Evolutionary conservation across 1,284 basidiomycete species (phyloP).

Genomic region (Laetiporus sulphureus): DNA sequence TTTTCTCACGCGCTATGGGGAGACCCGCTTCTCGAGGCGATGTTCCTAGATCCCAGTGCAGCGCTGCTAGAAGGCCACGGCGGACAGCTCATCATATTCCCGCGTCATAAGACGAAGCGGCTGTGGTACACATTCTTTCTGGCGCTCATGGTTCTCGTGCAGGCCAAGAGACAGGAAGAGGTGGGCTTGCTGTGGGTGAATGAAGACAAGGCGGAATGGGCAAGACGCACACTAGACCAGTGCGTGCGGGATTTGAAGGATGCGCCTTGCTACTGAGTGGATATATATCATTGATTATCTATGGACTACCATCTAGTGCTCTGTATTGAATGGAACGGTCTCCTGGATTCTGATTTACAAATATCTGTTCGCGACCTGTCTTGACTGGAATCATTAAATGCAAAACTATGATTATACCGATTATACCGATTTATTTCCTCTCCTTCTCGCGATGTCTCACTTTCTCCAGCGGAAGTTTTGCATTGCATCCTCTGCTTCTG

Average conservation of each 20-base stretch:
- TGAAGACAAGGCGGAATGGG: constrained; percentile 34
- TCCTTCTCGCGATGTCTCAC: too few species aligned
- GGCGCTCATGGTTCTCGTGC: constrained; percentile 43
- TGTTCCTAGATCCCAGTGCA: constrained; percentile 44
- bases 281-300: too few species aligned
- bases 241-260: constrained; percentile 12
- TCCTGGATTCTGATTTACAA: too few species aligned
- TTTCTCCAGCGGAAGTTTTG: too few species aligned
- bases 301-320: too few species aligned
- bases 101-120: constrained; percentile 58
- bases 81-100: constrained; percentile 39
- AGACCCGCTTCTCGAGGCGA: constrained; percentile 61
- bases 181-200: constrained; percentile 11
- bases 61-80: constrained; percentile 60
- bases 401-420: too few species aligned
- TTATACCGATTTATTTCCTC: too few species aligned
- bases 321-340: too few species aligned
- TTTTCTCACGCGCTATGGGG: constrained; percentile 61
- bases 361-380: too few species aligned
- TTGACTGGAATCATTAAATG: too few species aligned
- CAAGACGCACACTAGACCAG: constrained; percentile 28
- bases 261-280: constrained; percentile 16
- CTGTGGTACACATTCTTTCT: constrained; percentile 69
- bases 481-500: too few species aligned
- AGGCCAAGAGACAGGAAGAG: constrained; percentile 17